Conservation (phyloP, 805 yeast genomes). For the Cyberlindnera sargentensis region DNA sequence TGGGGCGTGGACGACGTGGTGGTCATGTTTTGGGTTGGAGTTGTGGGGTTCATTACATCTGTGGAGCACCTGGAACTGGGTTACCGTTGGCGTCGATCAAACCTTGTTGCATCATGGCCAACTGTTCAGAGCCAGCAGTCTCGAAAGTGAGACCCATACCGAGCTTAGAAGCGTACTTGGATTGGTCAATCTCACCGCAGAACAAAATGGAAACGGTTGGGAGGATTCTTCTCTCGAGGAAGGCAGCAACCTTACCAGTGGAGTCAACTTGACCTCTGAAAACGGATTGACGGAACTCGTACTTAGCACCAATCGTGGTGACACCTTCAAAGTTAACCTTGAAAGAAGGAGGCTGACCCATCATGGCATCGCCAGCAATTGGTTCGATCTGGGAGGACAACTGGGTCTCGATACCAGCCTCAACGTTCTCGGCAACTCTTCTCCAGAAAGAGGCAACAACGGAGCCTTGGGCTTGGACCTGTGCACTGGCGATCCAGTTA, state of each 20-base stretch:
- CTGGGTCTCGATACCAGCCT: constrained; percentile 89
- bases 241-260: constrained; percentile 81
- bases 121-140: constrained; percentile 90
- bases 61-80: constrained; percentile 78
- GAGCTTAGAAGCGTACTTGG: constrained; percentile 66
- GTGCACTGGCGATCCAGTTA: constrained; percentile 91
- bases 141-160: constrained; percentile 96
- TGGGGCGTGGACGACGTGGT: too few species aligned
- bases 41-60: constrained; percentile 25
- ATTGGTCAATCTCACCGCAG: constrained; percentile 90
- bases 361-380: constrained; percentile 57
- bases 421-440: constrained; percentile 85
- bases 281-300: constrained; percentile 93
- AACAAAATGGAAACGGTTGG: constrained; percentile 87
- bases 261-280: constrained; percentile 94
- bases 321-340: constrained; percentile 85
- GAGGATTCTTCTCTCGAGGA: constrained; percentile 87
- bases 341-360: constrained; percentile 74
- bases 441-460: constrained; percentile 88
- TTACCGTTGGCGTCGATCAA: constrained; percentile 76
- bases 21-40: background rate
- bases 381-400: constrained; percentile 71
- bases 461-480: constrained; percentile 89
- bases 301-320: constrained; percentile 94
- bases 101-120: constrained; percentile 87